These are phyloP conservation scores for Brassica nigra DNA, from an alignment of 345 rosid genomes.

Conservation along the genomic window DNA sequence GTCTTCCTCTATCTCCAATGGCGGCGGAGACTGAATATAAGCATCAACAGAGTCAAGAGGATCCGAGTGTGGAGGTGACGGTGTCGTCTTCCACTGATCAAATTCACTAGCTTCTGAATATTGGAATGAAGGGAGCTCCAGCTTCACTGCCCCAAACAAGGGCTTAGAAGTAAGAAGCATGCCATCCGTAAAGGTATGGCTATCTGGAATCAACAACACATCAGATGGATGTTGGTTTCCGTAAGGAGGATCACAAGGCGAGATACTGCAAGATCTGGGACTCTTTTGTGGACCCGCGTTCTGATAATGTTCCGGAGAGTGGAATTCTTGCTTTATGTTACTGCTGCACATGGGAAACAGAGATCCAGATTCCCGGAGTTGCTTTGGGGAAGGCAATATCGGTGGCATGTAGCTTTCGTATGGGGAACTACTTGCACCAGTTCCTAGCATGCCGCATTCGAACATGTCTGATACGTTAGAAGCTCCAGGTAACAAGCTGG, in stretches of 20 bases:
- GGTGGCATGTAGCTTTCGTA: constrained; percentile 62
- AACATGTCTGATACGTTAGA: constrained; percentile 69
- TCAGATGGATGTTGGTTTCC: constrained; percentile 53
- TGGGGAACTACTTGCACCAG: constrained; percentile 60
- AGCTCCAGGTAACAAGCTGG: constrained; percentile 52
- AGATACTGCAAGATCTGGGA: constrained; percentile 49
- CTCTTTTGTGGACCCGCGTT: constrained; percentile 47
- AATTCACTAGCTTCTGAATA: constrained; percentile 68
- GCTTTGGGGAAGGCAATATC: constrained; percentile 58
- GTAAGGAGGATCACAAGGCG: constrained; percentile 51
- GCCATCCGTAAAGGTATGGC: constrained; percentile 89
- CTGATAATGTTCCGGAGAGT: constrained; percentile 55
- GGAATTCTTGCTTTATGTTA: constrained; percentile 52
- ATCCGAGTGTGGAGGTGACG: constrained; percentile 57
- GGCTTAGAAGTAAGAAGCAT: constrained; percentile 87
- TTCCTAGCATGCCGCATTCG: constrained; percentile 58
- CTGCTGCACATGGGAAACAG: constrained; percentile 48
- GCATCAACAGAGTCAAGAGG: constrained; percentile 71
- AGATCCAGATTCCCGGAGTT: constrained; percentile 57
- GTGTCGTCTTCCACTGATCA: constrained; percentile 68
- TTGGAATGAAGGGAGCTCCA: constrained; percentile 99
- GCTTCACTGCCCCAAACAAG: constrained; percentile 77
- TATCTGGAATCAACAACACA: constrained; percentile 55
- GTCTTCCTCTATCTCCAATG: constrained; percentile 52
- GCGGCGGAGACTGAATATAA: constrained; percentile 82